Percentiles rank a stretch among this genome's conserved stretches.
phyloP scores from a whole-genome alignment of 2,329 filamentous ascomycete species.

The Penicillium sp. region DNA sequence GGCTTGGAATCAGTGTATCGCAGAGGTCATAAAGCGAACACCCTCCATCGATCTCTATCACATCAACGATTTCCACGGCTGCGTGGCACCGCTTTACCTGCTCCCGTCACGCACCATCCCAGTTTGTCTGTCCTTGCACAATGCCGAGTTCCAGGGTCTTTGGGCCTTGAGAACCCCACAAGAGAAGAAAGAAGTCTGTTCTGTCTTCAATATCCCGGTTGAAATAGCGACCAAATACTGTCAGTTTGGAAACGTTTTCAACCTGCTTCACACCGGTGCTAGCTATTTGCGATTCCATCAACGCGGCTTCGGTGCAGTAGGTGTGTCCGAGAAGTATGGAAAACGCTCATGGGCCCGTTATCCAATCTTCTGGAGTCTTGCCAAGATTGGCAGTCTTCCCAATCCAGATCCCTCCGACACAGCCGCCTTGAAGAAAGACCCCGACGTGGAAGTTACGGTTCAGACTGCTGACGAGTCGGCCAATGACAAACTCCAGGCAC shows the following conservation, averaged over 20 bases:
- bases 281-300: constrained; percentile 66
- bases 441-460: constrained; percentile 54
- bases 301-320: constrained; percentile 66
- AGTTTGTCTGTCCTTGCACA: constrained; percentile 64
- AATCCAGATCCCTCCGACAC: constrained; percentile 66
- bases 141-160: constrained; percentile 67
- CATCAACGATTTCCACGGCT: constrained; percentile 66
- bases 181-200: constrained; percentile 62
- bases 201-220: constrained; percentile 58
- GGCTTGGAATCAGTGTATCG: constrained; percentile 69
- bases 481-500: constrained; percentile 59
- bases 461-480: constrained; percentile 59
- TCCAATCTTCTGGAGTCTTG: constrained; percentile 67
- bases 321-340: constrained; percentile 67
- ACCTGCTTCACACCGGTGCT: constrained; percentile 63
- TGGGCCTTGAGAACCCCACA: constrained; percentile 64
- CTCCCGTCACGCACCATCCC: constrained; percentile 59
- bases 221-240: constrained; percentile 4
- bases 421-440: constrained; percentile 57
- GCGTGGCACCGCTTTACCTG: constrained; percentile 62
- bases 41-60: constrained; percentile 64
- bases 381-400: constrained; percentile 61
- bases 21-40: constrained; percentile 56
- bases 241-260: constrained; percentile 68
- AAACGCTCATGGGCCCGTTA: constrained; percentile 65